These are phyloP conservation scores for Giardia muris DNA, from an alignment of 208 protist species.

Conservation along the genomic window DNA sequence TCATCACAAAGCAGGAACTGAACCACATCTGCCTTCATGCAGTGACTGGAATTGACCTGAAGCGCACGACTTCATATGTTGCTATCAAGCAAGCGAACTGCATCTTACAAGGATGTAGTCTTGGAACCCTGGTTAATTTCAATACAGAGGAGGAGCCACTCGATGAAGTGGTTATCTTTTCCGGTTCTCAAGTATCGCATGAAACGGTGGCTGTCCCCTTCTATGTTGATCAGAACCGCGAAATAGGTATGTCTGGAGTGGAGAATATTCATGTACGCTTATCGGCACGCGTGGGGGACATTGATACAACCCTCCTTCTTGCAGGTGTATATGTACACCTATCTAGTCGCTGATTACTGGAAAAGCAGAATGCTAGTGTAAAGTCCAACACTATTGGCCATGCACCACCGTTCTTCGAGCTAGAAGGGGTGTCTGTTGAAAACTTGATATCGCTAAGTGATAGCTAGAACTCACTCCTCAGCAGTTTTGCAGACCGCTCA, in stretches of 20 bases:
- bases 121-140: neutral
- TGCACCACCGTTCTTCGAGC: too few relatives aligned
- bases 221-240: neutral
- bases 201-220: neutral
- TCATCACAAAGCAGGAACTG: neutral
- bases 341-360: neutral
- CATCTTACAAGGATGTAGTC: neutral
- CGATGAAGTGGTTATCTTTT: neutral
- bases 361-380: too few relatives aligned
- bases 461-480: too few relatives aligned
- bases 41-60: neutral
- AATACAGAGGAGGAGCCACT: neutral
- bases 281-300: neutral
- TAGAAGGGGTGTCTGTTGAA: too few relatives aligned
- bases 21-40: neutral
- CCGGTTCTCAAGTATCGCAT: neutral
- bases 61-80: neutral
- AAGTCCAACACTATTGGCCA: too few relatives aligned
- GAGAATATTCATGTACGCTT: neutral
- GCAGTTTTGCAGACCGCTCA: too few relatives aligned
- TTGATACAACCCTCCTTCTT: neutral
- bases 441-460: too few relatives aligned
- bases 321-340: slow-evolving; percentile 3
- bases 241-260: neutral
- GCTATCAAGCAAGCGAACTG: neutral